Percentiles rank a stretch among this genome's conserved stretches.
These are phyloP conservation scores for Ramicandelaber brevisporus DNA, from an alignment of 192 early-diverging fungal genomes.

Conservation along the genomic window DNA sequence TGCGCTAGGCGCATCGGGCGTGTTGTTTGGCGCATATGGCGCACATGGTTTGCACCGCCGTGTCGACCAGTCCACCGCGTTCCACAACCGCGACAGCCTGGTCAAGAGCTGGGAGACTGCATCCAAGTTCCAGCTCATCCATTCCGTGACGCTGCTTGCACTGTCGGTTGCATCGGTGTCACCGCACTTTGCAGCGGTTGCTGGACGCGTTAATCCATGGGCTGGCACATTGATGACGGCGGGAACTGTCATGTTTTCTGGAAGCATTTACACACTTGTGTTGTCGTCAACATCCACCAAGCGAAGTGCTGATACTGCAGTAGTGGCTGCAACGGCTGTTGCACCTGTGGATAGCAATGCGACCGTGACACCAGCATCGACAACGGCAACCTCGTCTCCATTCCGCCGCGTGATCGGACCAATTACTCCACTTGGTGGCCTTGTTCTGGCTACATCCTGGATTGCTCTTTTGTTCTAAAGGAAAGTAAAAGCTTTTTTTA, in stretches of 20 bases:
- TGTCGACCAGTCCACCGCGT: slow-evolving; percentile 4
- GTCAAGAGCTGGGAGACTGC: slow-evolving; percentile 19
- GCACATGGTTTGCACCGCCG: slow-evolving; percentile 19
- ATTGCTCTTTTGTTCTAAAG: slow-evolving; percentile 6
- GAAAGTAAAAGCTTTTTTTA: background rate
- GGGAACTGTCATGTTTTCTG: slow-evolving; percentile 19
- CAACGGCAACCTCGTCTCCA: too few species aligned
- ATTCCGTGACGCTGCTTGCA: slow-evolving; percentile 18
- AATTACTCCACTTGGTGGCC: slow-evolving; percentile 14
- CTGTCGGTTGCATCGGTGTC: too few species aligned
- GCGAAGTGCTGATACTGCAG: slow-evolving; percentile 6
- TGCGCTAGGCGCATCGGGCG: slow-evolving; percentile 21
- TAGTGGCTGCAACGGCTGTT: too few species aligned
- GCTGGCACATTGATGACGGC: slow-evolving; percentile 14
- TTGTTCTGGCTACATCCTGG: slow-evolving; percentile 15
- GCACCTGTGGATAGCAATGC: too few species aligned
- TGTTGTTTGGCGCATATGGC: slow-evolving; percentile 25
- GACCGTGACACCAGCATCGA: too few species aligned
- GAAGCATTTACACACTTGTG: slow-evolving; percentile 21
- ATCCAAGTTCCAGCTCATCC: slow-evolving; percentile 21
- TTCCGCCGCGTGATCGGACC: too few species aligned
- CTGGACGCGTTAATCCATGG: slow-evolving; percentile 5
- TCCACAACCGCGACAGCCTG: too few species aligned
- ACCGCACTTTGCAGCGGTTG: too few species aligned
- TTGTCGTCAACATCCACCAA: slow-evolving; percentile 9